Conservation (phyloP, 495 filamentous ascomycete species). For the Baudoinia panamericana region DNA sequence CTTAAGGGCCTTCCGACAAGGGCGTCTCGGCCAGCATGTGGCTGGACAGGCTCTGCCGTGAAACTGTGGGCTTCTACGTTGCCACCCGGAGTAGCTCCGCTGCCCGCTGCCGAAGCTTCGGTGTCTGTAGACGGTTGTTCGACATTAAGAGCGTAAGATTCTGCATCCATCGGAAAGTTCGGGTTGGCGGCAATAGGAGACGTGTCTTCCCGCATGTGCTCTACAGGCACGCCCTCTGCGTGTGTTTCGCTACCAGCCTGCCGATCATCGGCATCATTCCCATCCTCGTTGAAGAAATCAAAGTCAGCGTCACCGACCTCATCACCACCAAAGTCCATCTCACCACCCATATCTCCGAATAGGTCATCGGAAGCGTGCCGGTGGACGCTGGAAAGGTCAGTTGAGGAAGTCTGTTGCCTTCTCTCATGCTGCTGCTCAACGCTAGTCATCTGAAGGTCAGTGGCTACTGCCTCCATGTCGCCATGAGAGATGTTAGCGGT, state of each 20-base stretch:
- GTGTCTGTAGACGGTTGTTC: too few relatives aligned
- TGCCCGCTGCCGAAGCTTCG: too few relatives aligned
- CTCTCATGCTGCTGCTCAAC: background rate
- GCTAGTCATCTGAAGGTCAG: background rate
- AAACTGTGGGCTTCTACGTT: too few relatives aligned
- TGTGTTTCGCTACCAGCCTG: background rate
- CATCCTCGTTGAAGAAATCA: constrained; percentile 70
- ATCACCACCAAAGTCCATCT: constrained; percentile 35
- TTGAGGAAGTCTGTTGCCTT: background rate
- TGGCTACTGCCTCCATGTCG: background rate
- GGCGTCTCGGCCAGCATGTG: too few relatives aligned
- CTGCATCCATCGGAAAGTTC: too few relatives aligned
- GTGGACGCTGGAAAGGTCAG: constrained; percentile 4
- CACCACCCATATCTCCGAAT: constrained; percentile 47
- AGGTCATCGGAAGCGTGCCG: constrained; percentile 40
- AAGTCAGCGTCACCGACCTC: constrained; percentile 86
- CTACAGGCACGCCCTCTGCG: background rate
- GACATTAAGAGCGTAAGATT: too few relatives aligned
- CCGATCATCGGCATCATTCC: background rate
- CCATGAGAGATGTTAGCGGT: background rate
- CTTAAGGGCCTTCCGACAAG: constrained; percentile 12
- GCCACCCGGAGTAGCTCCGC: too few relatives aligned
- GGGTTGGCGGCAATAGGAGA: too few relatives aligned
- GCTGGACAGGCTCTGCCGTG: too few relatives aligned
- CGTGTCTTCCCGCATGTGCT: too few relatives aligned